These are phyloP conservation scores for Ustilago lituana DNA, from an alignment of 1,284 basidiomycete genomes.

Conservation along the genomic window DNA sequence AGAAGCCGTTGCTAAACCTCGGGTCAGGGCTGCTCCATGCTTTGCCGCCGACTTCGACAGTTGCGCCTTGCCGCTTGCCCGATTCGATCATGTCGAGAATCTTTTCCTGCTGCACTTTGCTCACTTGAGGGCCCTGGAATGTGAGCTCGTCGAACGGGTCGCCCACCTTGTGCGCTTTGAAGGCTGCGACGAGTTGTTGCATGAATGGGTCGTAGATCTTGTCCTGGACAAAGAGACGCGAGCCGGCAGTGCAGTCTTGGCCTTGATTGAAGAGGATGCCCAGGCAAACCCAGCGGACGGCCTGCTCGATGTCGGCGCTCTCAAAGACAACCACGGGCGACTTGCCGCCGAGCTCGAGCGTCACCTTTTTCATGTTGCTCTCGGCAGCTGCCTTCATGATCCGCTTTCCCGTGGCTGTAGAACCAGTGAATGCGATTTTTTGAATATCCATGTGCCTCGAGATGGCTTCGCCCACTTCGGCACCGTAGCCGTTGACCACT, in stretches of 20 bases:
- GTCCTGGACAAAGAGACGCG: conserved; percentile 79
- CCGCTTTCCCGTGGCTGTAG: conserved; percentile 75
- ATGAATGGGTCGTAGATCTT: conserved; percentile 75
- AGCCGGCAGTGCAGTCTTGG: conserved; percentile 74
- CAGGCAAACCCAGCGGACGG: conserved; percentile 75
- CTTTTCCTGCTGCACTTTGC: conserved; percentile 79
- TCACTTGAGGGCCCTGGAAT: conserved; percentile 89
- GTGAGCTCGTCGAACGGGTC: conserved; percentile 80
- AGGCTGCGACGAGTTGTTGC: conserved; percentile 73
- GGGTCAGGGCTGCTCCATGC: conserved; percentile 24
- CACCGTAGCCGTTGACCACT: conserved; percentile 83
- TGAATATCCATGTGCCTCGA: conserved; percentile 74
- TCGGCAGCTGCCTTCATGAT: conserved; percentile 86
- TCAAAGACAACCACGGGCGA: conserved; percentile 82
- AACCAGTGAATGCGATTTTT: conserved; percentile 73
- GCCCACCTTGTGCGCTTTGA: conserved; percentile 67
- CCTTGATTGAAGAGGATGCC: conserved; percentile 77
- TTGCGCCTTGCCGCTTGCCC: conserved; percentile 83
- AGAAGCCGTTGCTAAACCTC: conserved; percentile 71
- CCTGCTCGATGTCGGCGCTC: conserved; percentile 69
- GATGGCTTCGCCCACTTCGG: conserved; percentile 77
- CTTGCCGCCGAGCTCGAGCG: conserved; percentile 82
- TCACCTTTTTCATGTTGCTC: conserved; percentile 82
- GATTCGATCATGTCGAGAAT: conserved; percentile 88
- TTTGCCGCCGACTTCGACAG: conserved; percentile 77